Base-by-base conservation (phyloP, 768 basidiomycete genomes). In the Sistotremastrum suecicum region DNA sequence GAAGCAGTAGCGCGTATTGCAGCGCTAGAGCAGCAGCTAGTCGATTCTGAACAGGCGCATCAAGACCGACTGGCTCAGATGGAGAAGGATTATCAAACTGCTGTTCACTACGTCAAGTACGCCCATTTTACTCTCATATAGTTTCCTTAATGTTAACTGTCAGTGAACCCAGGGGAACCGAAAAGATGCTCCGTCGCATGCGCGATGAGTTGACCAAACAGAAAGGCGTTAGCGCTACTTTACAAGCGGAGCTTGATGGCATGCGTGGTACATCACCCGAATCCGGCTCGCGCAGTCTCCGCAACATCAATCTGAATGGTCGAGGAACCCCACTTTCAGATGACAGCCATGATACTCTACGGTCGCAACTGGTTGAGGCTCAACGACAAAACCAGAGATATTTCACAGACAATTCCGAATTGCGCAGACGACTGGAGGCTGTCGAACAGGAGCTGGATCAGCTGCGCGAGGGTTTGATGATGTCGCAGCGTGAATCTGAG, bases 151-250 rank as follows among this genome's bases (percentile, higher is more conserved):
- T 46, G 37, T 47, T 51, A 52, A 34, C 43, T 30, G n/a, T 41
- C 37, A 28, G 37, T 37, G 43, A 28, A 50, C 48, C 28, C 58
- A 90, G 87, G 73, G 89, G 89, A 39, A 97, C 92, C 1, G 95
- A 98, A 63, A 95, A 92, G 66, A 90, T 98, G 79, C 84, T 97
- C 70, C 79, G 90, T 53, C 78, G 83, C 54, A 88, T 97, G 82
- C 87, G 90, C 62, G 94, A 92, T 47, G 95, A 98, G 58, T 66
- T 97, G 47, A 83, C 75, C 52, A 92, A 85, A 65, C 87, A 94
- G 63, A 97, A 95, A 66, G 70, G 70, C 41, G 63, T 79, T 39
- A 92, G 90, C 57, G 68, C 78, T 39, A 68, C 72, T 47, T 76
- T 98, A 30, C 89, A 97, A 58, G 63, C 73, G n/a, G 88, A 97